Conservation (phyloP, 148 eudicot species). For the Rheum nobile region DNA sequence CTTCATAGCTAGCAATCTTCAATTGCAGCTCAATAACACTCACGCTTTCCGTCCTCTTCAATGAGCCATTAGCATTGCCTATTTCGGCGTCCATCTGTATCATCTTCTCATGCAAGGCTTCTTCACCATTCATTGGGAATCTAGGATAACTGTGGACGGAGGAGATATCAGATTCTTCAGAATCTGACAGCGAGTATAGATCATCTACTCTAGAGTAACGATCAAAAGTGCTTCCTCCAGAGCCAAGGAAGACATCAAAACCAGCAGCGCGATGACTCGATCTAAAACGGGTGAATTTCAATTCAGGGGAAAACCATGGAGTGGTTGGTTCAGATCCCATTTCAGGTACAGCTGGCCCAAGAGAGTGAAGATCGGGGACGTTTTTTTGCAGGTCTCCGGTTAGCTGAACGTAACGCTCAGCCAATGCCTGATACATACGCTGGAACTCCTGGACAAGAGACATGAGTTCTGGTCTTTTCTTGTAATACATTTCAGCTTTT, state of each 20-base stretch:
- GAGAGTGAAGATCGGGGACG: conserved; percentile 56
- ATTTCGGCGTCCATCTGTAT: neutral
- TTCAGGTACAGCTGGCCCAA: conserved; percentile 58
- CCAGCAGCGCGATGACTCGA: conserved; percentile 85
- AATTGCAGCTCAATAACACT: conserved; percentile 21
- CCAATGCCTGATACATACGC: conserved; percentile 62
- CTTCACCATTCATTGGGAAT: conserved; percentile 30
- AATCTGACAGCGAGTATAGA: conserved; percentile 55
- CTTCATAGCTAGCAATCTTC: conserved; percentile 38
- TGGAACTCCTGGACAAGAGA: conserved; percentile 75
- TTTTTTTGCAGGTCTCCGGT: conserved; percentile 61
- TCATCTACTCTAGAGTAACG: conserved; percentile 49
- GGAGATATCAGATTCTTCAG: conserved; percentile 84
- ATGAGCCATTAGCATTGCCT: conserved; percentile 12
- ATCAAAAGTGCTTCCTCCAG: conserved; percentile 47
- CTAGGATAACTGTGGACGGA: conserved; percentile 50
- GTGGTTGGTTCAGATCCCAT: conserved; percentile 44
- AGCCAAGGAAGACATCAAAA: conserved; percentile 70
- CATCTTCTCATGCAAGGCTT: conserved; percentile 27
- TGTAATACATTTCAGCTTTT: conserved; percentile 81
- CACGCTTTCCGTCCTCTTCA: conserved; percentile 22
- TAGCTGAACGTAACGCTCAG: conserved; percentile 75
- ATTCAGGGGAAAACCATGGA: conserved; percentile 31
- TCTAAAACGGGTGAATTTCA: conserved; percentile 31
- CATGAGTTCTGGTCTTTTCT: conserved; percentile 65